Evolutionary conservation across 148 eudicot genomes (phyloP).

Genomic region (Dianthus caryophyllus): DNA sequence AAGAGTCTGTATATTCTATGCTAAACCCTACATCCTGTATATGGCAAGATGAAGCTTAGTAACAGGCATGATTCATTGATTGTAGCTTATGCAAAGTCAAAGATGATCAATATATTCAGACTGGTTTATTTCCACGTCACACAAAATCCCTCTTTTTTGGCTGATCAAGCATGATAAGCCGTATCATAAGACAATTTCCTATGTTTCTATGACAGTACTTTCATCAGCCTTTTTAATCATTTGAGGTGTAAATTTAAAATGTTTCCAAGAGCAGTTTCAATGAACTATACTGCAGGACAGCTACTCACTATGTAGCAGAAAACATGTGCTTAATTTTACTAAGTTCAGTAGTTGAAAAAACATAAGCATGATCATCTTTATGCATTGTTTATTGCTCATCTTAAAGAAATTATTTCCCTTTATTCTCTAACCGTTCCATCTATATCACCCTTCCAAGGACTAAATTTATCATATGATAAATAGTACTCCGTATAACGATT

Average conservation of each 20-base stretch:
- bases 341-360: too few relatives aligned
- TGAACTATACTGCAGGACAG: not conserved
- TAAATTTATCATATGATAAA: too few relatives aligned
- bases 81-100: not conserved
- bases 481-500: too few relatives aligned
- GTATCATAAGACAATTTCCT: not conserved
- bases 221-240: not conserved
- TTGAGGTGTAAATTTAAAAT: not conserved
- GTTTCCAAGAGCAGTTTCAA: slow-evolving; percentile 6
- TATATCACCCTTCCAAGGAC: too few relatives aligned
- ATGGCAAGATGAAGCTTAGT: slow-evolving; percentile 26
- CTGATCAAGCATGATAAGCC: not conserved
- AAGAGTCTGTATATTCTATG: slow-evolving; percentile 58
- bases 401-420: not conserved
- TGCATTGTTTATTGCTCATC: not conserved
- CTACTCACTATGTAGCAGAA: not conserved
- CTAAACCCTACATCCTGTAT: slow-evolving; percentile 91
- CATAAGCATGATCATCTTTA: not conserved
- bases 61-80: not conserved
- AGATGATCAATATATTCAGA: not conserved
- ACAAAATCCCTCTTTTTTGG: not conserved
- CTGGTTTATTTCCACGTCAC: not conserved
- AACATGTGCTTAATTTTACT: too few relatives aligned
- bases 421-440: too few relatives aligned
- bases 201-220: not conserved